Percentiles rank a stretch among this genome's conserved stretches.
Conservation (phyloP, 768 basidiomycete species). For the Rhodotorula paludigena region DNA sequence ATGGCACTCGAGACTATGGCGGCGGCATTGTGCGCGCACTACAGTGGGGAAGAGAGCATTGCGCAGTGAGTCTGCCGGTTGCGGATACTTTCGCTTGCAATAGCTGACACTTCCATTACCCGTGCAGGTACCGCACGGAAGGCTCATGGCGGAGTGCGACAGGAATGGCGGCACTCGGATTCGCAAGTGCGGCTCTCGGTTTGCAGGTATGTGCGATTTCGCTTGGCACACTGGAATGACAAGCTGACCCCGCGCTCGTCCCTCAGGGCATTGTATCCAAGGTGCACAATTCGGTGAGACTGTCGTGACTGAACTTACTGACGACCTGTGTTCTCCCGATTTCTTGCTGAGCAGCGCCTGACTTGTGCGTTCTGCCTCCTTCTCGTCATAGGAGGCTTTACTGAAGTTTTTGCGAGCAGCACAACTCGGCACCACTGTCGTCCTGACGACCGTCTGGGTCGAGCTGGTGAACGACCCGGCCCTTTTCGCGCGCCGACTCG, state of each 20-base stretch:
- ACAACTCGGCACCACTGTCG: conserved; percentile 41
- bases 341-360: conserved; percentile 4
- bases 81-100: not conserved
- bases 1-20: conserved; percentile 26
- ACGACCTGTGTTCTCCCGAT: not conserved
- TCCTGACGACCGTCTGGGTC: conserved; percentile 65
- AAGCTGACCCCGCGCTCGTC: not conserved
- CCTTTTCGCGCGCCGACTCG: conserved; percentile 59
- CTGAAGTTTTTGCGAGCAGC: conserved; percentile 44
- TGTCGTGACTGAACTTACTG: not conserved
- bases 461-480: conserved; percentile 77
- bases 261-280: conserved; percentile 72
- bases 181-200: conserved; percentile 74
- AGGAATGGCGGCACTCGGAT: conserved; percentile 67
- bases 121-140: conserved; percentile 52
- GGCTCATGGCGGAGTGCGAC: conserved; percentile 67
- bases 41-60: conserved; percentile 5
- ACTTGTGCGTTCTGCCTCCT: conserved; percentile 42
- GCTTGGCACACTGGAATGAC: not conserved
- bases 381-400: too few relatives aligned
- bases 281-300: conserved; percentile 3
- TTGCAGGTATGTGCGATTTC: conserved; percentile 53
- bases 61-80: conserved; percentile 24
- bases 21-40: conserved; percentile 40
- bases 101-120: not conserved